These are phyloP conservation scores for Pelargonium cotyledonis DNA, from an alignment of 441 rosid genomes.

Conservation along the genomic window DNA sequence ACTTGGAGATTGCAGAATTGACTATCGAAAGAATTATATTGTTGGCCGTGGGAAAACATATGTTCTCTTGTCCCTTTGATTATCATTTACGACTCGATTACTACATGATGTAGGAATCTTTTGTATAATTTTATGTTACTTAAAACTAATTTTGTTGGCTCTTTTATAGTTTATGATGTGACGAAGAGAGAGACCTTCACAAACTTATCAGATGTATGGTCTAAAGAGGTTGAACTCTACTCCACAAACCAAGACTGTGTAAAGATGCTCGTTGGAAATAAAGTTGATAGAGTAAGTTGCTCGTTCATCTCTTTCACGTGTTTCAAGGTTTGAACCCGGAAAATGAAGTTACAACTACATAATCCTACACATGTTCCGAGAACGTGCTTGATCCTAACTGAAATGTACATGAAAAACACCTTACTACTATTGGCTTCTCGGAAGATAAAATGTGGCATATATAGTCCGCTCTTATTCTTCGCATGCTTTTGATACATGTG, in stretches of 20 bases:
- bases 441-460: not conserved
- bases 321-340: too few species aligned
- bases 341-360: too few species aligned
- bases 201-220: conserved; percentile 63
- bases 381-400: too few species aligned
- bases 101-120: too few species aligned
- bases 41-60: not conserved
- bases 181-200: conserved; percentile 59
- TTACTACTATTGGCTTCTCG: too few species aligned
- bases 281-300: conserved; percentile 59
- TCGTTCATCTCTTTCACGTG: too few species aligned
- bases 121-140: too few species aligned
- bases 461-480: not conserved
- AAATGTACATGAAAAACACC: too few species aligned
- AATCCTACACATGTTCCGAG: too few species aligned
- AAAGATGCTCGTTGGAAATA: conserved; percentile 71
- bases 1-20: too few species aligned
- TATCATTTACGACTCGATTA: too few species aligned
- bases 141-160: conserved; percentile 1
- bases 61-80: not conserved
- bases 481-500: not conserved
- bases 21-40: too few species aligned
- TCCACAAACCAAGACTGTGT: conserved; percentile 60
- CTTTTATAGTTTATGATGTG: conserved; percentile 59
- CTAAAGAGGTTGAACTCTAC: conserved; percentile 64